Evolutionary conservation across 176 grass and related monocot species (phyloP).

Genomic region (Paspalum vaginatum): DNA sequence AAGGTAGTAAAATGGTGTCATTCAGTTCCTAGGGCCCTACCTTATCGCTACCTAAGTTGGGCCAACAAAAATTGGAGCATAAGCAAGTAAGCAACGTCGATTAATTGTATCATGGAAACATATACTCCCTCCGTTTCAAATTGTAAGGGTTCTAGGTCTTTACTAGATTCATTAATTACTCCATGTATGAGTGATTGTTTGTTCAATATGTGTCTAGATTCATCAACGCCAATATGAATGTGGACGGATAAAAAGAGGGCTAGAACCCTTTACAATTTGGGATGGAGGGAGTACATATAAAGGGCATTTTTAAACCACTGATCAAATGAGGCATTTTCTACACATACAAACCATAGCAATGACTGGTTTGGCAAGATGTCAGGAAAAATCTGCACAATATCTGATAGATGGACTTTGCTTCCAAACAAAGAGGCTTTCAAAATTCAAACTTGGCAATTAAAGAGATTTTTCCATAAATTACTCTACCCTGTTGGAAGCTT

Average conservation of each 20-base stretch:
- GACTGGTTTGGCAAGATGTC: neutral
- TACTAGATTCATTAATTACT: no score
- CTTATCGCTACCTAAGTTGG: conserved; percentile 5
- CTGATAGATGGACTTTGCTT: neutral
- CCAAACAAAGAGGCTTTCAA: neutral
- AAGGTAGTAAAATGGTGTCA: neutral
- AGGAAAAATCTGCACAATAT: conserved; percentile 24
- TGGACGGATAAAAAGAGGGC: no score
- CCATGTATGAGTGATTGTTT: no score
- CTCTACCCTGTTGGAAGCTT: neutral
- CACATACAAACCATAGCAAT: neutral
- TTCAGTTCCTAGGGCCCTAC: neutral
- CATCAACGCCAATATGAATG: no score
- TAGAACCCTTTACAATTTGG: no score
- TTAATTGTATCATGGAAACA: neutral
- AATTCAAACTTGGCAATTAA: conserved; percentile 3
- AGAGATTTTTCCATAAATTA: conserved; percentile 4
- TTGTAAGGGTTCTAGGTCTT: no score
- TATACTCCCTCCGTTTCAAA: no score
- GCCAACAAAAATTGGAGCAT: neutral
- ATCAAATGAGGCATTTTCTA: neutral
- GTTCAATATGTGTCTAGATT: no score
- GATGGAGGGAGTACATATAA: no score
- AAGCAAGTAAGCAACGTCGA: neutral
- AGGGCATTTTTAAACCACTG: neutral